Percentiles rank a stretch among this genome's conserved stretches.
Conservation (phyloP, 768 basidiomycete species). For the Hydnomerulius pinastri region DNA sequence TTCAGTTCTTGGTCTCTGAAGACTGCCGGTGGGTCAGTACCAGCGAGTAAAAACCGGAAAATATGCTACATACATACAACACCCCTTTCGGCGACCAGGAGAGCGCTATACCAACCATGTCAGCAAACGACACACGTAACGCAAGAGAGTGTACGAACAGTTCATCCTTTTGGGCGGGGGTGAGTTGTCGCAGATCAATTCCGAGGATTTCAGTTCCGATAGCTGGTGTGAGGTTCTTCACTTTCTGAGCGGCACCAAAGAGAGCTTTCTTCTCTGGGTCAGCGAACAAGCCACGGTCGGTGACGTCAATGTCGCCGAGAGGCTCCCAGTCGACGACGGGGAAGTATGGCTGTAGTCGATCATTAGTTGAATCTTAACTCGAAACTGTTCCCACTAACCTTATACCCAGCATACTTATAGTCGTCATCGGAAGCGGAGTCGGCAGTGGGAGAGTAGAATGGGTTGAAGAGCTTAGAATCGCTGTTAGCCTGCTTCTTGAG, state of each 20-base stretch:
- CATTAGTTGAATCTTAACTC: not conserved
- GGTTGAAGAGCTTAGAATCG: slow-evolving; percentile 46
- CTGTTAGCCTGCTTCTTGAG: slow-evolving; percentile 26
- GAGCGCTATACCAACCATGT: slow-evolving; percentile 45
- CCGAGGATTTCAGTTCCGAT: slow-evolving; percentile 79
- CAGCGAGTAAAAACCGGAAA: too few relatives aligned
- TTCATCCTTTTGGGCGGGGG: slow-evolving; percentile 73
- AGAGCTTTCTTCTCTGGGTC: slow-evolving; percentile 70
- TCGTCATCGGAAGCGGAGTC: slow-evolving; percentile 49
- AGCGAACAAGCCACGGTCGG: slow-evolving; percentile 67
- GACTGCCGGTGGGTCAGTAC: slow-evolving; percentile 41
- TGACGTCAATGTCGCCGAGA: slow-evolving; percentile 55
- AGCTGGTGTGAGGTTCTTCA: slow-evolving; percentile 66
- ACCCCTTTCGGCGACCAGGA: slow-evolving; percentile 74
- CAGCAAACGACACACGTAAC: slow-evolving; percentile 6
- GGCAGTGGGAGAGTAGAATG: slow-evolving; percentile 66
- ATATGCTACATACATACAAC: slow-evolving; percentile 60
- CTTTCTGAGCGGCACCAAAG: slow-evolving; percentile 63
- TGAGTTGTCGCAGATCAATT: slow-evolving; percentile 70
- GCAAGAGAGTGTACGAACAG: slow-evolving; percentile 46
- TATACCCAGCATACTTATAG: slow-evolving; percentile 61
- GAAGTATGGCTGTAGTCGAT: slow-evolving; percentile 54
- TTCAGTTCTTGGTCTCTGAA: slow-evolving; percentile 74
- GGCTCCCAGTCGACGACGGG: slow-evolving; percentile 68
- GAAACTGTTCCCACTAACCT: slow-evolving; percentile 38